Evolutionary conservation across 495 filamentous ascomycete genomes (phyloP), one percentile per base, ranked within the genome.

Genomic region (Hyaloscypha finlandica): DNA sequence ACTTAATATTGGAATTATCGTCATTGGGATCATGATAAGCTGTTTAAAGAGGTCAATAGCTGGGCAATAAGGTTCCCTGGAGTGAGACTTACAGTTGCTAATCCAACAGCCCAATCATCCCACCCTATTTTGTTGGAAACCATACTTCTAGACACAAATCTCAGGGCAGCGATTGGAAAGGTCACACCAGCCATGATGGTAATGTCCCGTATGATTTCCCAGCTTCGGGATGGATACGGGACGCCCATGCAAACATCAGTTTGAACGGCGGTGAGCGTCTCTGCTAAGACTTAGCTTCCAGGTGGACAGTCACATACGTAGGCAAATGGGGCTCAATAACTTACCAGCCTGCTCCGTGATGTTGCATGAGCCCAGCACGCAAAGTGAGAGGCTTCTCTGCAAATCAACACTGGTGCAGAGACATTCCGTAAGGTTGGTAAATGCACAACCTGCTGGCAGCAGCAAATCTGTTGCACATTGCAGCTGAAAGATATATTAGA

Each of bases 91-190:
- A 68, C 66, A 8, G 59, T 53, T 20, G 60, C 52, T 2, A 61
- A 0, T 6, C 56, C 29, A 11, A 68, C 37, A n/a, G 29, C 25
- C 32, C 59, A 63, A 64, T 68, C 66, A 60, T 68, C 66, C 66
- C 60, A 68, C 61, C 66, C 63, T 9, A 68, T 48, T 20, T 39
- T 54, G 42, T 31, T 31, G 4, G 53, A 52, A 16, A 68, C 42
- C 16, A 64, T 16, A 32, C 31, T 32, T 31, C 66, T 25, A n/a
- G 66, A 68, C 42, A 64, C 14, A 32, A 33, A 63, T 51, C 66
- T 58, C 22, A 68, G 29, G 22, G 30, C n/a, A 4, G 64, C 29
- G 32, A 68, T 30, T 30, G 60, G 37, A 33, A 55, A 68, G 4
- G 66, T 68, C 16, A 68, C n/a, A 4, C 30, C 54, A 8, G 53